Conservation (phyloP, 2,329 filamentous ascomycete species). For the Fusarium heterosporum region DNA sequence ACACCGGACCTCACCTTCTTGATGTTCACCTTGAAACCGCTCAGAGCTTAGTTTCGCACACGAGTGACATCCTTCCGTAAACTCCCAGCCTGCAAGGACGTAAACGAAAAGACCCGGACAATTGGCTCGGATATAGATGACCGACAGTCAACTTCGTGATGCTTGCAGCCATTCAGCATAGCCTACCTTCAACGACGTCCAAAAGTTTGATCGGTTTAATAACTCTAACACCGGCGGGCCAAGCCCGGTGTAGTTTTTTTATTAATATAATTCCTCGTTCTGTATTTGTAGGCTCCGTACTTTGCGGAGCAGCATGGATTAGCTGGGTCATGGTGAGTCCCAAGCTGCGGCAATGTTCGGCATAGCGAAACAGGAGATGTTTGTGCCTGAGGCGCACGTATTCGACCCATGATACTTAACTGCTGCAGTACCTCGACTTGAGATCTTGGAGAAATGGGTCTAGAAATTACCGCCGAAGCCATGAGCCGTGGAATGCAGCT, state of each 20-base stretch:
- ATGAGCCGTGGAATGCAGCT: background rate
- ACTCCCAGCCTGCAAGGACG: background rate
- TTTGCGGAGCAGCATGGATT: slow-evolving; percentile 20
- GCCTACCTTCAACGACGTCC: background rate
- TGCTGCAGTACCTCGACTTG: background rate
- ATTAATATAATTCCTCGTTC: background rate
- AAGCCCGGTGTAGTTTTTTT: background rate
- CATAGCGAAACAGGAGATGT: slow-evolving; percentile 1
- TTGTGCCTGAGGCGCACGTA: slow-evolving; percentile 15
- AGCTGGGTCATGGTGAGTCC: slow-evolving; percentile 4
- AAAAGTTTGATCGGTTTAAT: slow-evolving; percentile 5
- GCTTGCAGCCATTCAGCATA: slow-evolving; percentile 10
- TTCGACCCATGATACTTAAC: slow-evolving; percentile 1
- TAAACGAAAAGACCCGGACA: slow-evolving; percentile 16
- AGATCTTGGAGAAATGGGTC: background rate
- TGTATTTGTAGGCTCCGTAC: background rate
- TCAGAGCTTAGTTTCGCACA: background rate
- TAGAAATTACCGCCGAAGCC: background rate
- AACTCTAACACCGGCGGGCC: background rate
- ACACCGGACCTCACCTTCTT: background rate
- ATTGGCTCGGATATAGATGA: slow-evolving; percentile 28
- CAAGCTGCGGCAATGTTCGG: slow-evolving; percentile 29
- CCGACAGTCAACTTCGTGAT: slow-evolving; percentile 20
- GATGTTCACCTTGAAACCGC: background rate
- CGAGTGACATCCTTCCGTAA: background rate